Percentiles rank a stretch among this genome's conserved stretches.
Conservation (phyloP, 768 basidiomycete species). For the Boletus fagicola region DNA sequence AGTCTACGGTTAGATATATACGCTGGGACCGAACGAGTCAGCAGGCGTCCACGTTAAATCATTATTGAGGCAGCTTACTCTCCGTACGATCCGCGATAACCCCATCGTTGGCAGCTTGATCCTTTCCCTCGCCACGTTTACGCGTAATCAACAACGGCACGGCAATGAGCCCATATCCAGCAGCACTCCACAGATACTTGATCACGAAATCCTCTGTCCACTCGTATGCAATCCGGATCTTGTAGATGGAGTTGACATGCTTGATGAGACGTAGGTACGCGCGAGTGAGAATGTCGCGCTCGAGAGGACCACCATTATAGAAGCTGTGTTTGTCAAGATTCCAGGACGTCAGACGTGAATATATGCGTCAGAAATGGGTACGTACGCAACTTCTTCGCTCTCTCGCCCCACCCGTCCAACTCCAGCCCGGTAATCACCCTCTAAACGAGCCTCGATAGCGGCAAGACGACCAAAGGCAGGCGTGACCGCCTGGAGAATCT, state of each 20-base stretch:
- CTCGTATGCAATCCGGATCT: slow-evolving; percentile 89
- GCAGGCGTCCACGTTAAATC: neutral
- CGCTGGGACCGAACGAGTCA: slow-evolving; percentile 37
- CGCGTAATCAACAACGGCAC: slow-evolving; percentile 82
- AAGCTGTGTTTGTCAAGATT: slow-evolving; percentile 51
- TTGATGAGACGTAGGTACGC: slow-evolving; percentile 80
- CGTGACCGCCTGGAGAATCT: slow-evolving; percentile 78
- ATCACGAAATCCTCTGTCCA: slow-evolving; percentile 98
- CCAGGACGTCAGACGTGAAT: neutral
- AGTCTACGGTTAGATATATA: slow-evolving; percentile 94
- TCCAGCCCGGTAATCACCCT: slow-evolving; percentile 90
- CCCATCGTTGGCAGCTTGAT: slow-evolving; percentile 22
- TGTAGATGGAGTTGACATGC: slow-evolving; percentile 91
- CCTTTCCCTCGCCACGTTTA: slow-evolving; percentile 15
- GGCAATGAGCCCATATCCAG: slow-evolving; percentile 88
- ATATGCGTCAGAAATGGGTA: slow-evolving; percentile 14
- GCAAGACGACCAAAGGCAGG: slow-evolving; percentile 92
- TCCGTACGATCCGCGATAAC: slow-evolving; percentile 51
- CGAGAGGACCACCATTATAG: slow-evolving; percentile 84
- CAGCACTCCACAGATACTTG: slow-evolving; percentile 94
- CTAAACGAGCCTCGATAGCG: slow-evolving; percentile 78
- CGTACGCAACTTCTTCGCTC: slow-evolving; percentile 89
- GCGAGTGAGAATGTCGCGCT: slow-evolving; percentile 74
- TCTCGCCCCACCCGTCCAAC: slow-evolving; percentile 85
- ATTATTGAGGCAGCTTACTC: slow-evolving; percentile 30